Conservation (phyloP, 1,139 yeast species). For the Candida labiduridarum region DNA sequence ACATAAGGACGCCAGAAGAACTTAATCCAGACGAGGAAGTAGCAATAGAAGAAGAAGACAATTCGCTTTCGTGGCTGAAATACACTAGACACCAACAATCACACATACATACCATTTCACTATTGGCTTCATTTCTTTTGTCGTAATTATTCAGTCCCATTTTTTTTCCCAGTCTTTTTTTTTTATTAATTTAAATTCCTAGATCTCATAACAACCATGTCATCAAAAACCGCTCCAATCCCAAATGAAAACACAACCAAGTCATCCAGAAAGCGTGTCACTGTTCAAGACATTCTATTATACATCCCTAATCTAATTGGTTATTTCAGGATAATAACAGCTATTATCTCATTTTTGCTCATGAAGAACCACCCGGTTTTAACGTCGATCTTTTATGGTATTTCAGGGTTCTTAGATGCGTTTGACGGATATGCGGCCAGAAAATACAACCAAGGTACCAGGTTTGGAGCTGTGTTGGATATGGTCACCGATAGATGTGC, state of each 20-base stretch:
- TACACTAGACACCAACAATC: neutral
- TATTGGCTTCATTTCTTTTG: neutral
- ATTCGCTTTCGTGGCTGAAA: neutral
- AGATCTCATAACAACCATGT: constrained; percentile 2
- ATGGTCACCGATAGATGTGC: constrained; percentile 99
- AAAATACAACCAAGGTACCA: constrained; percentile 82
- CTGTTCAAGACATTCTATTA: constrained; percentile 59
- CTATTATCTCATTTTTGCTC: constrained; percentile 72
- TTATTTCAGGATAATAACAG: constrained; percentile 78
- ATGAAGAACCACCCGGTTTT: constrained; percentile 84
- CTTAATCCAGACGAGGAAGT: too few species aligned
- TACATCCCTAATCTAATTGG: constrained; percentile 94
- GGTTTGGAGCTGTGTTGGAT: constrained; percentile 94
- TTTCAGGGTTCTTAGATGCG: constrained; percentile 93
- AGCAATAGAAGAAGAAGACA: neutral
- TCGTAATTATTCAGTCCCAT: neutral
- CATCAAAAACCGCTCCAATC: constrained; percentile 7
- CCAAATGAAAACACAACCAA: neutral
- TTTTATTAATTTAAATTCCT: neutral
- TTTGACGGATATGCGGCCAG: constrained; percentile 97
- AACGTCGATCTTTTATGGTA: constrained; percentile 76
- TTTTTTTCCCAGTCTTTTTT: neutral
- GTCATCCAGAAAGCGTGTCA: constrained; percentile 17
- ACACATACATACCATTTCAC: neutral
- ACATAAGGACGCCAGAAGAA: neutral